phyloP scores from a whole-genome alignment of 257 asterid genomes.

The Perilla frutescens region DNA sequence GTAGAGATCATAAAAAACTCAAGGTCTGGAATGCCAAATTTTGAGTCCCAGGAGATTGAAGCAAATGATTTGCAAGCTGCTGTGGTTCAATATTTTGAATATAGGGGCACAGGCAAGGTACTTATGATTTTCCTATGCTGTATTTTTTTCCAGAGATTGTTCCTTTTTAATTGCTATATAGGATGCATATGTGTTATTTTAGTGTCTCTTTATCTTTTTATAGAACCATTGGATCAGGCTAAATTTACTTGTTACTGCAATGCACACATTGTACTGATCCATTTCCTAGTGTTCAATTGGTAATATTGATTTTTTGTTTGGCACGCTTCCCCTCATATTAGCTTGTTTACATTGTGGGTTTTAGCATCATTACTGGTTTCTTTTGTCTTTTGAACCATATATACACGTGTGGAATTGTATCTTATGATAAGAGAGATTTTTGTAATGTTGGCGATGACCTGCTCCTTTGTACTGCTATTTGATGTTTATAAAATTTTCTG shows the following conservation, averaged over 20 bases:
- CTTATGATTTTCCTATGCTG: constrained; percentile 24
- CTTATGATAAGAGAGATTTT: neutral
- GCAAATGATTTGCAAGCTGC: constrained; percentile 87
- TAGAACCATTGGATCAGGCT: constrained; percentile 22
- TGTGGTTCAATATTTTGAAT: constrained; percentile 80
- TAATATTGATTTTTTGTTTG: constrained; percentile 11
- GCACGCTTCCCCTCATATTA: constrained; percentile 15
- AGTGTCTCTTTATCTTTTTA: constrained; percentile 14
- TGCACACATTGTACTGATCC: neutral
- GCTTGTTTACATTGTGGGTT: constrained; percentile 30
- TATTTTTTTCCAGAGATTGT: constrained; percentile 27
- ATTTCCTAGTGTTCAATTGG: neutral
- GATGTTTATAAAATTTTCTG: neutral
- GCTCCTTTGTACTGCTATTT: neutral
- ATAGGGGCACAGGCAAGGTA: constrained; percentile 97
- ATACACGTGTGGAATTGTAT: neutral
- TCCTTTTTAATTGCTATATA: constrained; percentile 19
- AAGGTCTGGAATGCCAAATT: constrained; percentile 89
- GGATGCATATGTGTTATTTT: constrained; percentile 27
- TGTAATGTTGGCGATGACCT: neutral
- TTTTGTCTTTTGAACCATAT: constrained; percentile 4
- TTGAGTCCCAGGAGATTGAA: constrained; percentile 88
- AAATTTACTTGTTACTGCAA: constrained; percentile 28
- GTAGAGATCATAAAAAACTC: constrained; percentile 85
- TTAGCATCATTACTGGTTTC: constrained; percentile 29